Evolutionary conservation across 192 early-diverging fungal genomes (phyloP), one percentile per base, ranked within the genome.

Genomic region (Umbelopsis isabellina): DNA sequence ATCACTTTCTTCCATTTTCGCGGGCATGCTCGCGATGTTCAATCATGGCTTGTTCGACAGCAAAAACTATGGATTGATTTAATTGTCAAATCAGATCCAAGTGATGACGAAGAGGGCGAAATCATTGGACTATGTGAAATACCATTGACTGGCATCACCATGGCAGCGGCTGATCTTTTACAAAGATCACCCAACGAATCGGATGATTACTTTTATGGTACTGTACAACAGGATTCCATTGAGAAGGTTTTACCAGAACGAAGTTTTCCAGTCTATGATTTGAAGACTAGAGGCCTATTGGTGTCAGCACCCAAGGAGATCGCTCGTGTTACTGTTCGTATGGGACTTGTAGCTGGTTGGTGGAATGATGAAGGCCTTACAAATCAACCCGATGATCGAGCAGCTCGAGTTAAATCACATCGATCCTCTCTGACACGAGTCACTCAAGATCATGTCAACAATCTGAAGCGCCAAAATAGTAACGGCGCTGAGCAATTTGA

Each of bases 301-400:
- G 69, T 70, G 13, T 55, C 50, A 35, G 50, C 69, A 12, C 69
- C 50, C 25, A 49, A 70, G 37, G 70, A 67, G 6, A 78, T 78
- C 50, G 68, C 72, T 3, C 69, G 68, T 6, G 47, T 78, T 1
- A 70, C 65, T 4, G 76, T 78, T 21, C 68, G 69, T 2, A 49
- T 73, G 25, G 76, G 76, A 18, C 25, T 78, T 6, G 61, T 78
- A n/a, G 67, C 49, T 49, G 76, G 72, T 6, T 78, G 76, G 76
- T 69, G 67, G 68, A 66, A 30, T 16, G 71, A 77, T 9, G 69
- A 64, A 23, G 68, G 15, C 1, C 2, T 30, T 3, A n/a, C 55
- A 12, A 35, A 16, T 35, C 55, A 61, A 37, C 12, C 0, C 27
- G 30, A 61, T 10, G 55, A 61, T 25, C 55, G 33, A 30, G 18